These are phyloP conservation scores for Amphibolis antarctica DNA, from an alignment of 106 monocot genomes.

Conservation along the genomic window DNA sequence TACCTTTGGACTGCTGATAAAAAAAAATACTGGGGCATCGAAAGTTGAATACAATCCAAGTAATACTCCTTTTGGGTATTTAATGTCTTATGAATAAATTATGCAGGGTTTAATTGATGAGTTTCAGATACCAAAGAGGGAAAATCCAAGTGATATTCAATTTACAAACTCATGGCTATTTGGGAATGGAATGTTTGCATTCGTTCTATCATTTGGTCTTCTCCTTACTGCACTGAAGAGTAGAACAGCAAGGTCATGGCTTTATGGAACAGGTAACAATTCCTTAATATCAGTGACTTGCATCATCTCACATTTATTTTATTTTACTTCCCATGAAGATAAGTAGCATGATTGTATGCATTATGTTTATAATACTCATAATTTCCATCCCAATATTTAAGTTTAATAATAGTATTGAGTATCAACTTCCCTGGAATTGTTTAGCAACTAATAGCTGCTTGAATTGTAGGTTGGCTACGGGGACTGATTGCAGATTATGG, in stretches of 20 bases:
- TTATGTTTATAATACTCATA: background rate
- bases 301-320: no score
- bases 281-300: background rate
- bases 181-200: conserved; percentile 41
- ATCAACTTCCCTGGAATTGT: background rate
- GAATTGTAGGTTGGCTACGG: conserved; percentile 18
- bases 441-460: background rate
- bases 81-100: background rate
- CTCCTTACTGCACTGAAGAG: conserved; percentile 45
- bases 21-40: no score
- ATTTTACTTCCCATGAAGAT: no score
- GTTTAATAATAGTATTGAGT: no score
- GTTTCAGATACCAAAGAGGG: conserved; percentile 44
- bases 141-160: conserved; percentile 19
- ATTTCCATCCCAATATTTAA: no score
- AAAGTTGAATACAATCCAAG: no score
- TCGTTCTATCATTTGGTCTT: conserved; percentile 39
- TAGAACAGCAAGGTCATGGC: conserved; percentile 51
- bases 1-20: no score
- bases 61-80: no score
- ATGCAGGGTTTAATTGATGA: conserved; percentile 51
- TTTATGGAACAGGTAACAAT: conserved; percentile 42
- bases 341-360: background rate
- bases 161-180: conserved; percentile 40
- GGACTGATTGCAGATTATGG: conserved; percentile 34